Percentiles rank a stretch among this genome's conserved stretches.
Conservation (phyloP, 2,329 filamentous ascomycete species). For the Clarireedia monteithiana region DNA sequence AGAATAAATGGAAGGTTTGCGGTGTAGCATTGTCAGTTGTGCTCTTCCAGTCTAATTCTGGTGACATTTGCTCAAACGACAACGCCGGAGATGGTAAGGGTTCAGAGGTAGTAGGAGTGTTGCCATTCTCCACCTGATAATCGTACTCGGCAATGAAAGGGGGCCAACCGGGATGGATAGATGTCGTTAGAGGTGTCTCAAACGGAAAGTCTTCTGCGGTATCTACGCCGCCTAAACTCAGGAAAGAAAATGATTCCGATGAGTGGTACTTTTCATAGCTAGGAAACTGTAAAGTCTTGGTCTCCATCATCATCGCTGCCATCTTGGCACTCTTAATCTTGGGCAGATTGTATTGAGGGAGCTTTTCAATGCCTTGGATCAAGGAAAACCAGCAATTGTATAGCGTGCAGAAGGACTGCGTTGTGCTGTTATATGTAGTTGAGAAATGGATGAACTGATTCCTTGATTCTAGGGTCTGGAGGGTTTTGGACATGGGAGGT, state of each 20-base stretch:
- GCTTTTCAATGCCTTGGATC: too few species aligned
- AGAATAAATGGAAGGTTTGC: neutral
- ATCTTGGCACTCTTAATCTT: too few species aligned
- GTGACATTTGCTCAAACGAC: neutral
- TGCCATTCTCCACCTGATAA: slow-evolving; percentile 1
- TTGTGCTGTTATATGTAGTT: too few species aligned
- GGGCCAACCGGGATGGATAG: neutral
- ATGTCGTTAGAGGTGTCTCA: neutral
- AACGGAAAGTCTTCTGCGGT: neutral
- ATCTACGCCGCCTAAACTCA: neutral
- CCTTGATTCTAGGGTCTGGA: too few species aligned
- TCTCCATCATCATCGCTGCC: neutral
- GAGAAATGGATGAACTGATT: too few species aligned
- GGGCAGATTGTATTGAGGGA: too few species aligned
- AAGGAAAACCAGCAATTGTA: too few species aligned
- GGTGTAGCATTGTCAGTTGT: neutral
- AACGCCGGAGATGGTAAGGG: slow-evolving; percentile 1
- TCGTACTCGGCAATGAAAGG: slow-evolving; percentile 4
- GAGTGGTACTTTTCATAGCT: neutral
- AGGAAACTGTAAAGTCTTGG: neutral
- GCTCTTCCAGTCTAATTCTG: neutral
- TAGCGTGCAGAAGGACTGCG: too few species aligned
- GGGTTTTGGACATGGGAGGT: too few species aligned
- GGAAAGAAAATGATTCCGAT: neutral
- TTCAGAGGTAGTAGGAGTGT: neutral